Evolutionary conservation across 2,329 filamentous ascomycete genomes (phyloP), one percentile per base, ranked within the genome.

Genomic region (Venturia nashicola): DNA sequence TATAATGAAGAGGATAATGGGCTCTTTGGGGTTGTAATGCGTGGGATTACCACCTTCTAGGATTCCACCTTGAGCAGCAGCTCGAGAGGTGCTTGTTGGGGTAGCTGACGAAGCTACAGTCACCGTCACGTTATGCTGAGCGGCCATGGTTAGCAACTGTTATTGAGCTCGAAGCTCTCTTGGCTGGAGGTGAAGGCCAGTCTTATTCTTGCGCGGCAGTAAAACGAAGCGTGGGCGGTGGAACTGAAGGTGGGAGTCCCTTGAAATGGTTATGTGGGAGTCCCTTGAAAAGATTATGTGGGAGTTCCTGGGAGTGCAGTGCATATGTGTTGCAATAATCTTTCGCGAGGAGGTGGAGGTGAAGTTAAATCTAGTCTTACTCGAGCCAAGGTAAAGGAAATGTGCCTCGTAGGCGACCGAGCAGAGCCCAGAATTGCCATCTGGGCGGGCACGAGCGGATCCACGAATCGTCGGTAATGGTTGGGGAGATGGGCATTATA

Each of bases 1-100:
- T 60, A 91, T 87, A 70, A 91, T 90, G 75, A 92, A 91, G 59
- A 90, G 74, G 57, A 85, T 83, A 66, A 92, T 86, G 7, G 89
- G 89, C 68, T 91, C 87, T 65, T 83, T 87, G 12, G 86, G 70
- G 68, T 88, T 84, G 75, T 88, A 91, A 39, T 81, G 72, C 39
- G 87, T 80, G 1, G 89, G 89, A 67, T 90, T 86, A 62, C 82
- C 76, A 54, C 86, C 86, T 67, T 91, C 88, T 54, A 93, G 78
- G 65, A 93, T 83, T 67, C 89, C 89, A 61, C 80, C 85, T 72
- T 89, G 86, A 7, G 81, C 77, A 59, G 79, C 70, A 63, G 75
- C 79, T 68, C 77, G 63, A 57, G 39, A 27, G 16, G 63, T 34
- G 7, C 54, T 54, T 7, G 20, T 48, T 27, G 61, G 46, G 23